Evolutionary conservation across 2,329 filamentous ascomycete genomes (phyloP).

Genomic region (Aspergillus aculeatus): DNA sequence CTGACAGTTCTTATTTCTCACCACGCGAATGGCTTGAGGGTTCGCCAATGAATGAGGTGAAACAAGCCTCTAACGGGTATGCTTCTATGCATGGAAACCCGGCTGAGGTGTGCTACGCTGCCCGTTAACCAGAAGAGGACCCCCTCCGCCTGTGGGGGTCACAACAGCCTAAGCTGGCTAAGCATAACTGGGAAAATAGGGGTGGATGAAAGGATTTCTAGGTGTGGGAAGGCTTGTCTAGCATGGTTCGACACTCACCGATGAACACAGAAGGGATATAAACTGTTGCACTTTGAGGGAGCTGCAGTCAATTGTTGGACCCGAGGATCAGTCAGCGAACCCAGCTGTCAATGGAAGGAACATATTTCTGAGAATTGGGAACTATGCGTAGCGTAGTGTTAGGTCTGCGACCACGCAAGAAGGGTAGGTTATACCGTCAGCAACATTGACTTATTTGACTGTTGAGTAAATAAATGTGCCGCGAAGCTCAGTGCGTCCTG

Average conservation of each 20-base stretch:
- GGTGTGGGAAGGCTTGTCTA: background rate
- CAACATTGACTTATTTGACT: background rate
- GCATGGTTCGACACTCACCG: background rate
- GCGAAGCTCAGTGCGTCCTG: slow-evolving; percentile 8
- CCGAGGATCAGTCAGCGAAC: background rate
- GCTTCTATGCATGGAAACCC: background rate
- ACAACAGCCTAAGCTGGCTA: background rate
- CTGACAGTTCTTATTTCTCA: background rate
- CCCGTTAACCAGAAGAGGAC: background rate
- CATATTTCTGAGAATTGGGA: background rate
- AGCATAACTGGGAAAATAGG: background rate
- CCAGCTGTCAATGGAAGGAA: background rate
- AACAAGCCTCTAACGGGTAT: background rate
- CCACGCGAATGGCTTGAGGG: background rate
- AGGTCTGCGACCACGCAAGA: background rate
- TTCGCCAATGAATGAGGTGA: background rate
- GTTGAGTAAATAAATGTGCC: background rate
- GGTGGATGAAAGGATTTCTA: background rate
- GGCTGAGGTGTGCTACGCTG: background rate
- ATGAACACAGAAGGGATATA: background rate
- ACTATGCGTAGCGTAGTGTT: background rate
- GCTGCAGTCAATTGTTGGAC: background rate
- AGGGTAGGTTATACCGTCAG: background rate
- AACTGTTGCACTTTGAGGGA: background rate
- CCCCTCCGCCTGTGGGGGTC: background rate